Evolutionary conservation across 768 basidiomycete genomes (phyloP).

Genomic region (Suillus clintonianus): DNA sequence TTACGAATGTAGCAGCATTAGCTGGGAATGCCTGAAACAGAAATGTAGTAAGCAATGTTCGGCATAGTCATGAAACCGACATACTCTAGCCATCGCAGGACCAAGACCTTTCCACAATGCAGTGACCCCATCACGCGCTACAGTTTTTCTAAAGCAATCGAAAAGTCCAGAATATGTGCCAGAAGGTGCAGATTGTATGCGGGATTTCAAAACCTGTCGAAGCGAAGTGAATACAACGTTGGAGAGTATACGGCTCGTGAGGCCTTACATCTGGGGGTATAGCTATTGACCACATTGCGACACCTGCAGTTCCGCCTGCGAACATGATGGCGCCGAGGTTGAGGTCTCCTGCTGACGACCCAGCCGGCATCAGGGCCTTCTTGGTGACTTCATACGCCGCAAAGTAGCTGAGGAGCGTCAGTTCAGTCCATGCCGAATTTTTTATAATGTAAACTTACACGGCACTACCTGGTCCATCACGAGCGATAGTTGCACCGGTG

Average conservation of each 20-base stretch:
- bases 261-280: constrained; percentile 91
- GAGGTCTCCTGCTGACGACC: constrained; percentile 76
- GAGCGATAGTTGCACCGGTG: constrained; percentile 87
- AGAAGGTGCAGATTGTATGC: constrained; percentile 93
- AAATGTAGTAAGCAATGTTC: background rate
- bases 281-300: constrained; percentile 97
- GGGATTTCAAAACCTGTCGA: constrained; percentile 87
- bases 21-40: constrained; percentile 84
- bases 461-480: constrained; percentile 96
- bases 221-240: constrained; percentile 8
- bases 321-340: constrained; percentile 85
- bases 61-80: constrained; percentile 25
- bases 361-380: constrained; percentile 78
- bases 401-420: constrained; percentile 69
- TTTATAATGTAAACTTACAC: constrained; percentile 58
- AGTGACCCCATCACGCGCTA: constrained; percentile 80
- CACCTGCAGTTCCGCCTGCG: constrained; percentile 92
- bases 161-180: constrained; percentile 96
- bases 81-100: constrained; percentile 90
- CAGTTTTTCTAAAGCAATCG: constrained; percentile 91
- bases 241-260: background rate
- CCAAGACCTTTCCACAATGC: constrained; percentile 98
- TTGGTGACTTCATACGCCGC: constrained; percentile 96
- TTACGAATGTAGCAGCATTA: constrained; percentile 91
- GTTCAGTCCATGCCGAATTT: constrained; percentile 10